Base-by-base conservation (phyloP, 2,329 filamentous ascomycete species). In the Curvularia sp. region DNA sequence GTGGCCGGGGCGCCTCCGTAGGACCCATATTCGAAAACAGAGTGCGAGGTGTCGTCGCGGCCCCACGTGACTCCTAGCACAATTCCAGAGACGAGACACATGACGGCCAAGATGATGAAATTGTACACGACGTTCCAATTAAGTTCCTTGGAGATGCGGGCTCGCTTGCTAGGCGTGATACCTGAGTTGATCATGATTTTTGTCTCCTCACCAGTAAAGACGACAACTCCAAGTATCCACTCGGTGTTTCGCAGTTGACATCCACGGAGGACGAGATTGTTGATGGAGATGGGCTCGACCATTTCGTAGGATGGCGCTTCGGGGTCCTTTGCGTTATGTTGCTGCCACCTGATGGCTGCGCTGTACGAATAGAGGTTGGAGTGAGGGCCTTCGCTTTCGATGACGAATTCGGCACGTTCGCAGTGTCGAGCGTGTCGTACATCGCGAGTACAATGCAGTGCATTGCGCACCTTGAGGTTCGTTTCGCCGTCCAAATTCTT, bases 101-200 rank as follows among this genome's bases (percentile, higher is more conserved):
- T 96, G 73, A 88, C 74, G 71, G 96, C 89, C 13, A 99, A 85
- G 67, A 99, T 88, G 69, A 90, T 82, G 74, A 99, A 98, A 79
- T 99, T 99, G 84, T 93, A 96, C 60, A 98, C 85, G 76, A 99
- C 93, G 77, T 97, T 97, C 86, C 92, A 96, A 81, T 99, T 99
- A 67, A 99, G 85, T 75, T 97, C 93, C 63, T 92, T 89, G 52
- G 93, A 92, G 69, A 99, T 93, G 66, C 92, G 88, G 36, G 95
- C 87, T 62, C 94, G 90, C 81, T 99, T 99, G 75, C 88, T 96
- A 12, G 96, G 95, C 1, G 95, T 99, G 61, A 94, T 89, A 59
- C 95, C 95, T 27, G 95, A 91, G 75, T 99, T 99, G 81, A 97
- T 90, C 95, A 99, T 99, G 76, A 97, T 98, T 80, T 98, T 99